These are phyloP conservation scores for Primulina eburnea DNA, from an alignment of 257 asterid species.

Conservation along the genomic window DNA sequence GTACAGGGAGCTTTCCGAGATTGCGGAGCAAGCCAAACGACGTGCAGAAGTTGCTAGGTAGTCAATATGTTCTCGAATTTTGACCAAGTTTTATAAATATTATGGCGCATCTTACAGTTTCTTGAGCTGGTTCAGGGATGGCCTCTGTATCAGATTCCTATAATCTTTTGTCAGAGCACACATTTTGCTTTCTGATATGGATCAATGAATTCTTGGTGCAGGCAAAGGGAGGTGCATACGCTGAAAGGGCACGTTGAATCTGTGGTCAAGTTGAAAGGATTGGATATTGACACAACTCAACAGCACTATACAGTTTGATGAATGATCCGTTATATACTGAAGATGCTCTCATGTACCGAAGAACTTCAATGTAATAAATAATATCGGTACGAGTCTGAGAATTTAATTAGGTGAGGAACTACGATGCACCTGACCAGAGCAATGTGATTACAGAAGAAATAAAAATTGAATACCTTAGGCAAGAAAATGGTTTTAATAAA, in stretches of 20 bases:
- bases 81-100: neutral
- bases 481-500: neutral
- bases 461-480: neutral
- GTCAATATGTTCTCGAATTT: slow-evolving; percentile 3
- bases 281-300: slow-evolving; percentile 86
- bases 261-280: slow-evolving; percentile 88
- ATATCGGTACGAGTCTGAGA: slow-evolving; percentile 1
- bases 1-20: slow-evolving; percentile 84
- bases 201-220: slow-evolving; percentile 22
- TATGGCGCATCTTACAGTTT: neutral
- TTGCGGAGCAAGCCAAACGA: slow-evolving; percentile 91
- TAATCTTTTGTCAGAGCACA: neutral
- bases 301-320: slow-evolving; percentile 82
- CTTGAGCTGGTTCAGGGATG: neutral
- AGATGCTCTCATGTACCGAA: neutral
- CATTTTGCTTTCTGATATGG: neutral
- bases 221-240: slow-evolving; percentile 82
- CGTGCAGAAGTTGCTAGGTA: slow-evolving; percentile 94
- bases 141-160: neutral
- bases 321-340: neutral
- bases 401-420: neutral
- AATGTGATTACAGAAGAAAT: too few species aligned
- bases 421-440: too few species aligned
- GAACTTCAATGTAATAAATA: slow-evolving; percentile 21
- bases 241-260: slow-evolving; percentile 97